Base-by-base conservation (phyloP, 2,329 filamentous ascomycete genomes). In the Lasiodiplodia sp. region DNA sequence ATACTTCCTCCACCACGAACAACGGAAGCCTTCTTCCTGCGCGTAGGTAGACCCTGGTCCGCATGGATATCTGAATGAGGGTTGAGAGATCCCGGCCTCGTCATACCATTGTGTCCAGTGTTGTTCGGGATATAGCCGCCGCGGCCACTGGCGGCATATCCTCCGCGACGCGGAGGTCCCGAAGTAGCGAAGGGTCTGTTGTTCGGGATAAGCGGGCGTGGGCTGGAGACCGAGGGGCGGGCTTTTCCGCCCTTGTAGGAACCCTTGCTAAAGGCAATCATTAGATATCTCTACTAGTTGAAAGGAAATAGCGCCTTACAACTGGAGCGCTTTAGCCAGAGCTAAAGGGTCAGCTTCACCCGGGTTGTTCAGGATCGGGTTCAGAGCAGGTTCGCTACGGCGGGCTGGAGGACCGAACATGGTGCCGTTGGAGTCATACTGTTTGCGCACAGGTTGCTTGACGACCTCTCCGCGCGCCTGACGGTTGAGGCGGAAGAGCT, bases 401-500 rank as follows among this genome's bases (percentile, higher is more conserved):
- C 60, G 44, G 14, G 8, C 25, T 3, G 60, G 21, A 37, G 40
- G 58, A 21, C 57, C 57, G 25, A 62, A 58, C 34, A 18, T 44
- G 40, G 11, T 8, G 16, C 57, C 21, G 21, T 31, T 47, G 12
- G 21, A 25, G 2, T 14, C 38, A 21, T 28, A 23, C 3, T 47
- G 21, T 7, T 11, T 18, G 23, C 57, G 64, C 14, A n/a, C 10
- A 51, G 55, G 53, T 2, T 28, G 55, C 8, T 31, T 31, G 6
- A 38, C 25, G 47, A 28, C 21, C 21, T 62, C 44, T 40, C 56
- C 57, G 31, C 56, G 47, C n/a, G 66, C 66, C 47, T 44, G n/a
- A 16, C 66, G 66, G 31, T 68, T 68, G 34, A 65, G 58, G 31
- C 67, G 67, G 31, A 56, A 52, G 37, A 68, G 38, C 21, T 68